Base-by-base conservation (phyloP, 768 basidiomycete genomes). In the Pleurotus cornucopiae region DNA sequence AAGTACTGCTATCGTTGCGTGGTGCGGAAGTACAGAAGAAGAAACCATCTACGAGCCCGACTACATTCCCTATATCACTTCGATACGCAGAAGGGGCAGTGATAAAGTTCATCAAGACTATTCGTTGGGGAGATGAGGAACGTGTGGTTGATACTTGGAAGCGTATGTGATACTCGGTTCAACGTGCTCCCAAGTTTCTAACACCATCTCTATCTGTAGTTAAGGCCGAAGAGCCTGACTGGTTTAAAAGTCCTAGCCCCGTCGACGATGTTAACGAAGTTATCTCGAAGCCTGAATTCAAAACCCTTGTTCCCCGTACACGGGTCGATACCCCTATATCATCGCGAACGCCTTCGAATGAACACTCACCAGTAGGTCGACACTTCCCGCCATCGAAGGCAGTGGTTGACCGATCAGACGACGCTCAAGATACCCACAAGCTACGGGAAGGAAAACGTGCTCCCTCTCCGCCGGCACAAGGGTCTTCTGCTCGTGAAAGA, bases 1-100 rank as follows among this genome's bases (percentile, higher is more conserved):
- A 67, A 40, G 61, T 86, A 21, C 65, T 65, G n/a, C 52, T 86
- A n/a, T 72, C 77, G 14, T 71, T 85, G 16, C 76, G 72, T 56
- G 81, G 80, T 1, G 70, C 70, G 21, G 58, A 56, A 23, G 57
- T 82, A 18, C 68, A 69, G 38, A 67, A 46, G 39, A 68, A 66
- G 49, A 57, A 18, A 38, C 63, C 61, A 25, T 70, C 66, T 40
- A 61, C 66, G 9, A 38, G 20, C 16, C 61, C 65, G 4, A 69
- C 65, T 49, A 69, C 58, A 20, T 63, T 79, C n/a, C 73, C 77
- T 26, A 64, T 82, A 55, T 58, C 62, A 16, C 65, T 85, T 56
- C 59, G 65, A 26, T 85, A 75, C 58, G 61, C 66, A 2, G 65
- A 73, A 3, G 82, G 82, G 14, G 73, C 75, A 20, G 55, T 70